Base-by-base conservation (phyloP, 441 rosid genomes). In the Populus tomentosa region DNA sequence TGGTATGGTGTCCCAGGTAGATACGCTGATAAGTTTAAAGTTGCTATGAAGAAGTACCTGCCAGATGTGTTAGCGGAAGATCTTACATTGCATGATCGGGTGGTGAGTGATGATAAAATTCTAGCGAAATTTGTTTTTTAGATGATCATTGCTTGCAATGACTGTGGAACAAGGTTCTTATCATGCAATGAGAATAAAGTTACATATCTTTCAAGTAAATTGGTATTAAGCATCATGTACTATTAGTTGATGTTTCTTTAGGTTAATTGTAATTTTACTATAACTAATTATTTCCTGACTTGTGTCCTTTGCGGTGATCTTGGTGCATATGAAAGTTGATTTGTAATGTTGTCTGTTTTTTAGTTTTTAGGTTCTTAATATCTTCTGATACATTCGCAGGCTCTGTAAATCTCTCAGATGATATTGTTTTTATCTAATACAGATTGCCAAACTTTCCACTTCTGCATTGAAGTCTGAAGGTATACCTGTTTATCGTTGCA, bases 401-500 rank as follows among this genome's bases (percentile, higher is more conserved):
- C 18, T 23, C 6, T 38, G 46, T 7, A 32, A 32, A 64, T 71
- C 30, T 35, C 28, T 28, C 50, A 24, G 61, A 38, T 32, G 23
- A 67, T 67, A 33, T 61, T 63, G 13, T 77, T 32, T 78, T 40
- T 81, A 36, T 61, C 76, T 78, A 42, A 75, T 80, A 77, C 91
- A 94, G 98, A 82, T 79, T 62, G 71, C 84, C 42, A 82, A 81
- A 66, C 81, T 87, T 61, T 86, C 91, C 71, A 83, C 87, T 0
- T 86, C 90, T 62, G 67, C 73, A n/a, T 78, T 90, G 75, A 89
- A 84, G 79, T 79, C 85, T 35, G 89, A 91, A 75, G 91, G 91
- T 42, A 78, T 94, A 72, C 97, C 98, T 67, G 90, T 90, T 73
- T 84, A 82, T 80, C 88, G 85, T 16, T 89, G 91, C 77, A 70